phyloP scores from a whole-genome alignment of 495 filamentous ascomycete genomes.

The Tuber aestivum region DNA sequence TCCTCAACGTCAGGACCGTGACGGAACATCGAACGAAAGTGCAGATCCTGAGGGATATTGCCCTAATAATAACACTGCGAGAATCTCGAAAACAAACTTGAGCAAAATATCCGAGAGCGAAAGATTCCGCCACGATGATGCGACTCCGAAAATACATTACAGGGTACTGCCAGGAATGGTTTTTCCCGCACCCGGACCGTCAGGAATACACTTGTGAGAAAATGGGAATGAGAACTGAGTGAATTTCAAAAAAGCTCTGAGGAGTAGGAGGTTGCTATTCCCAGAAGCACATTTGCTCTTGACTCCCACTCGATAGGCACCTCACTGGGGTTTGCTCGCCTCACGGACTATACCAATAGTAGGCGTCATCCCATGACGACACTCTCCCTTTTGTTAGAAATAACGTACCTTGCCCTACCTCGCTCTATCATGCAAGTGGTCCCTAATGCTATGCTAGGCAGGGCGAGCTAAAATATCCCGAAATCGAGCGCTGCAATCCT shows the following conservation, averaged over 20 bases:
- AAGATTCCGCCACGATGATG: background rate
- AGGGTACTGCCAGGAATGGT: background rate
- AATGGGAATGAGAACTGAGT: background rate
- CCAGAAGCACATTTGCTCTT: background rate
- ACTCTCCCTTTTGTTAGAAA: background rate
- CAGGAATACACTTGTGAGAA: background rate
- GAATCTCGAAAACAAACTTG: no score
- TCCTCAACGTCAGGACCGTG: background rate
- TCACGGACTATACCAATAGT: background rate
- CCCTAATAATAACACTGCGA: no score
- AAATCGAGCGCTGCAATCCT: background rate
- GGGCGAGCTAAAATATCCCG: background rate
- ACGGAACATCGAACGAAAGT: background rate
- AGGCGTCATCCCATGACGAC: background rate
- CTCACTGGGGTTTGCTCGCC: background rate
- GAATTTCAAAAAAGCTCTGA: background rate
- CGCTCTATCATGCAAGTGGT: background rate
- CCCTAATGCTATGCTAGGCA: background rate
- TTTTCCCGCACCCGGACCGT: background rate
- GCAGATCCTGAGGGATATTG: background rate
- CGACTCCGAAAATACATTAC: background rate
- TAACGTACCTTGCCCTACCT: background rate
- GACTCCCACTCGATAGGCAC: background rate
- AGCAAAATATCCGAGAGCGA: background rate
- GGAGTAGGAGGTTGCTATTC: background rate